Conservation (phyloP, 306 rosid genomes). For the Canavalia ensiformis region DNA sequence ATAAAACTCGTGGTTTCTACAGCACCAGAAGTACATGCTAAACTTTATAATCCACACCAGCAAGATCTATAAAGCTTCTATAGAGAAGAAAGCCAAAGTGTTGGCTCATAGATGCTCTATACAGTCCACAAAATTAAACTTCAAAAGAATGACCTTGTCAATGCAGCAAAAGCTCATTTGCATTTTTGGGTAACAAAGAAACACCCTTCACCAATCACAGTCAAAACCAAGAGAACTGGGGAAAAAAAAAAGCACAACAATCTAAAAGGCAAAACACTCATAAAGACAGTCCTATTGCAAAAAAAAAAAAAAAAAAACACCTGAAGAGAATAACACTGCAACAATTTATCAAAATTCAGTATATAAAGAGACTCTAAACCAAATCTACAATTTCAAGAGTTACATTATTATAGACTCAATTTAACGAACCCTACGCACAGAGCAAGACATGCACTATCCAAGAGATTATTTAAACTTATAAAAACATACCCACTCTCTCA, state of each 20-base stretch:
- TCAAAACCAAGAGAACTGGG: background rate
- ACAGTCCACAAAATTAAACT: background rate
- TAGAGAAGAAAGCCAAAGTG: background rate
- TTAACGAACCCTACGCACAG: background rate
- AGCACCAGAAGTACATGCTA: slow-evolving; percentile 21
- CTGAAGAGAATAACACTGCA: background rate
- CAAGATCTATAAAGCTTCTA: background rate
- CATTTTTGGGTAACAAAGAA: background rate
- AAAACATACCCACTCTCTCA: background rate
- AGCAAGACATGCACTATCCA: background rate
- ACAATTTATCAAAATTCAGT: background rate
- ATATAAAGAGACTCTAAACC: background rate
- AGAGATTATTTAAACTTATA: background rate
- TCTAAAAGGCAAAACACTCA: background rate
- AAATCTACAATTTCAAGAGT: background rate
- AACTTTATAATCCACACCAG: slow-evolving; percentile 21
- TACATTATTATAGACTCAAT: background rate
- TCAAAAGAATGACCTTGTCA: background rate
- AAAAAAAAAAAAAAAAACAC: background rate
- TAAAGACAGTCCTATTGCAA: background rate
- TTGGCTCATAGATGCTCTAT: background rate
- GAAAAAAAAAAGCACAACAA: background rate
- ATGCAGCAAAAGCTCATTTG: background rate
- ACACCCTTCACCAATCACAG: background rate
- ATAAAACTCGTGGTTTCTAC: background rate